These are phyloP conservation scores for Cornus suecica DNA, from an alignment of 148 eudicot genomes.

Conservation along the genomic window DNA sequence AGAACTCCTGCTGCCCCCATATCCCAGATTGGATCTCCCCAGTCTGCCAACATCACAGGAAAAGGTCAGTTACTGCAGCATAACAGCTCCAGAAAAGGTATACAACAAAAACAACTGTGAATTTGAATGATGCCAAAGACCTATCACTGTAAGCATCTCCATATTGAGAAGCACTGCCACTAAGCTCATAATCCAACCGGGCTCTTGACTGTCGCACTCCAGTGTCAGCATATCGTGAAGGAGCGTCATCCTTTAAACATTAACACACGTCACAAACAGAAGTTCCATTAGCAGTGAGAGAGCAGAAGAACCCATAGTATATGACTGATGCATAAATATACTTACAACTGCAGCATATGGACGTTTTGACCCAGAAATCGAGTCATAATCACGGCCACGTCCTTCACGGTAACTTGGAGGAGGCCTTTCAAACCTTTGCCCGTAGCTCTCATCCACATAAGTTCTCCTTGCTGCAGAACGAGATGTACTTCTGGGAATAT, in stretches of 20 bases:
- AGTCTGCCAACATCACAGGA: conserved; percentile 32
- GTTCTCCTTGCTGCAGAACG: conserved; percentile 65
- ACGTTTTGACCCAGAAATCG: conserved; percentile 87
- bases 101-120: neutral
- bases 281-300: neutral
- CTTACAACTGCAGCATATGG: conserved; percentile 75
- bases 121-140: conserved; percentile 23
- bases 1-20: conserved; percentile 71
- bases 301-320: neutral
- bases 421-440: conserved; percentile 80
- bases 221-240: conserved; percentile 74
- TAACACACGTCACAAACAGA: neutral
- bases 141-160: conserved; percentile 81
- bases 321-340: neutral
- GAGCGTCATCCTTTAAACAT: conserved; percentile 66
- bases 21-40: conserved; percentile 79
- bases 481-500: conserved; percentile 61
- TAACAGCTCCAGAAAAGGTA: neutral
- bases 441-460: conserved; percentile 75
- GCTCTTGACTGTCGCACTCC: conserved; percentile 84
- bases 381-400: conserved; percentile 77
- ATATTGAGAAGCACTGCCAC: conserved; percentile 67
- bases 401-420: conserved; percentile 82
- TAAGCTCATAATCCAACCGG: conserved; percentile 82
- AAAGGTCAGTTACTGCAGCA: neutral